A percentile compares a stretch with the other conserved stretches of the same genome.
Evolutionary conservation across 768 basidiomycete species (phyloP).

Genomic region (Amanita rimosa): DNA sequence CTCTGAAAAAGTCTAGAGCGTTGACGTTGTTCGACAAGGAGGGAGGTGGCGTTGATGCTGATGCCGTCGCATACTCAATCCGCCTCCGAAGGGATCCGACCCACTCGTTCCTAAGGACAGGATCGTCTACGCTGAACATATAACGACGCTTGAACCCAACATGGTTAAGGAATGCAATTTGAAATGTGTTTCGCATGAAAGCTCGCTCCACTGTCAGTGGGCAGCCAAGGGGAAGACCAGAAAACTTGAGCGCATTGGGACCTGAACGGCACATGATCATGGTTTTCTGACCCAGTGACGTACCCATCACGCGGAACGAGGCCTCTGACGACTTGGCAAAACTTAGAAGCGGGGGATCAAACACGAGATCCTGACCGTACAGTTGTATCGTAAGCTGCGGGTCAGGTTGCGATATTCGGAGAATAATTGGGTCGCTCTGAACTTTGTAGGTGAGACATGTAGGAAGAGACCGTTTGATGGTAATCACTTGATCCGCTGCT

Average conservation of each 20-base stretch:
- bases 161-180: constrained; percentile 73
- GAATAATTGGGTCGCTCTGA: constrained; percentile 79
- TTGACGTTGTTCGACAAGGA: constrained; percentile 17
- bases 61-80: constrained; percentile 38
- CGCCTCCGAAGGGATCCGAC: constrained; percentile 54
- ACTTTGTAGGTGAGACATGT: constrained; percentile 75
- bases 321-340: constrained; percentile 73
- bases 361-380: constrained; percentile 77
- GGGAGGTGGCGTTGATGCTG: constrained; percentile 22
- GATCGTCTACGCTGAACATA: constrained; percentile 89
- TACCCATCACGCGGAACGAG: constrained; percentile 88
- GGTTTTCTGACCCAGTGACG: constrained; percentile 68
- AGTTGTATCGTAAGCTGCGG: constrained; percentile 75
- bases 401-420: constrained; percentile 81
- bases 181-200: constrained; percentile 97
- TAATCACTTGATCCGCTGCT: constrained; percentile 43
- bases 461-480: constrained; percentile 66
- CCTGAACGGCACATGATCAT: constrained; percentile 81
- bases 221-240: constrained; percentile 70
- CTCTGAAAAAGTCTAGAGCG: constrained; percentile 42
- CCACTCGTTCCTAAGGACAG: constrained; percentile 68
- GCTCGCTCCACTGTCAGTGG: constrained; percentile 76
- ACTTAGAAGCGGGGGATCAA: constrained; percentile 76
- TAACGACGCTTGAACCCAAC: constrained; percentile 67
- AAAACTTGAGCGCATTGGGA: constrained; percentile 71